Conservation (phyloP, 73 alveolate genomes). For the Symbiodinium natans region DNA sequence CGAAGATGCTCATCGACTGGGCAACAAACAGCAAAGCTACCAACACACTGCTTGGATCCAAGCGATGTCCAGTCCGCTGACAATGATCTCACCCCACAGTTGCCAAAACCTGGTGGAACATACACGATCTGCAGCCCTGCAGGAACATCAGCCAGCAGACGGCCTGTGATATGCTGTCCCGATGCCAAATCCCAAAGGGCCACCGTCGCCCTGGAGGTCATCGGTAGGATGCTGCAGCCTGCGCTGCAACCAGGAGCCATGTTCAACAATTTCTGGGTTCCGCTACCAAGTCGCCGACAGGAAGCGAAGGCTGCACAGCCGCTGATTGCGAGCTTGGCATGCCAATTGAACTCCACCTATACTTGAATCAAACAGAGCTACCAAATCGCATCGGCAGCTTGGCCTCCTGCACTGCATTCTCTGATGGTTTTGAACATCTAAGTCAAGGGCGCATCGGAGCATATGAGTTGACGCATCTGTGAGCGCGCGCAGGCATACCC, state of each 20-base stretch:
- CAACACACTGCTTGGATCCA: neutral
- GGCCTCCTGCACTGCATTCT: neutral
- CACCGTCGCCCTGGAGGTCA: neutral
- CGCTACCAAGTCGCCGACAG: neutral
- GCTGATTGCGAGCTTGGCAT: slow-evolving; percentile 41
- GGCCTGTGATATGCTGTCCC: slow-evolving; percentile 42
- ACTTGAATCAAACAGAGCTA: neutral
- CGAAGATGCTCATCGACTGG: too few species aligned
- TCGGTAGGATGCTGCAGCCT: slow-evolving; percentile 31
- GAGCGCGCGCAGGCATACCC: slow-evolving; percentile 36
- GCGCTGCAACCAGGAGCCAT: neutral
- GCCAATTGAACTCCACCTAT: slow-evolving; percentile 52
- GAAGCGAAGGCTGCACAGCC: neutral
- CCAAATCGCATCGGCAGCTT: neutral
- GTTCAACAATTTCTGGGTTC: neutral
- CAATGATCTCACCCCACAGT: slow-evolving; percentile 13
- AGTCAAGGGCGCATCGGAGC: slow-evolving; percentile 43
- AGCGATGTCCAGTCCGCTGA: slow-evolving; percentile 39
- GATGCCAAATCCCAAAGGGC: slow-evolving; percentile 81
- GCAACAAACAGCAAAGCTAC: too few species aligned
- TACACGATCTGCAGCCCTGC: neutral
- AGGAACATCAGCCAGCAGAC: neutral
- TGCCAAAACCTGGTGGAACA: neutral
- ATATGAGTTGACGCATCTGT: neutral
- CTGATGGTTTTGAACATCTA: neutral